A percentile compares a stretch with the other conserved stretches of the same genome.
phyloP scores from a whole-genome alignment of 2,329 filamentous ascomycete species.

The Apiospora rasikravindrae region DNA sequence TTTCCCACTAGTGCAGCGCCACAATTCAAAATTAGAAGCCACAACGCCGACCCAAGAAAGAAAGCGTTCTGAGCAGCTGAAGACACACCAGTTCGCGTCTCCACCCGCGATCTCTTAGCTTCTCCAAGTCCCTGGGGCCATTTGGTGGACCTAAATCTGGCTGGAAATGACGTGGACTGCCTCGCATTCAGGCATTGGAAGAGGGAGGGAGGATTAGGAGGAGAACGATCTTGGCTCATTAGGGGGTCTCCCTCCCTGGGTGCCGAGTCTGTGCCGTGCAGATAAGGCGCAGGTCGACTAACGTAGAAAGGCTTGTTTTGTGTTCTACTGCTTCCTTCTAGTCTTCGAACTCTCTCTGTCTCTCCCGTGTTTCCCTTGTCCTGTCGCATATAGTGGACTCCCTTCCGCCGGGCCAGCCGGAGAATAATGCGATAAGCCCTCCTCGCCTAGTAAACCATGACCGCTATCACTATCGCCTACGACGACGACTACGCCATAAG shows the following conservation, averaged over 20 bases:
- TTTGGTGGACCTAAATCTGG: conserved; percentile 3
- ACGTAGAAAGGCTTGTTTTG: conserved; percentile 11
- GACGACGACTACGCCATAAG: background rate
- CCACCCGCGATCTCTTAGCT: conserved; percentile 7
- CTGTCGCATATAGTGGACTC: background rate
- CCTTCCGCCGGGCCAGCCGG: background rate
- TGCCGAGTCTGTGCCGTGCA: conserved; percentile 10
- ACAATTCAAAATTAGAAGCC: background rate
- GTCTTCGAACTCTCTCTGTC: background rate
- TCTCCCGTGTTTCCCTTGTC: background rate
- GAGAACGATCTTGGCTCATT: conserved; percentile 3
- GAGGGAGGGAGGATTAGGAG: background rate
- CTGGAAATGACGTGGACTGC: conserved; percentile 12
- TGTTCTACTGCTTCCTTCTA: background rate
- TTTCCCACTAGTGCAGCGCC: background rate
- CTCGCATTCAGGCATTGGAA: background rate
- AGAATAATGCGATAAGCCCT: conserved; percentile 13
- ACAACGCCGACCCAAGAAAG: background rate
- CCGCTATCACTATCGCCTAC: background rate
- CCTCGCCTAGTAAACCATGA: background rate
- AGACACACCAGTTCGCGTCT: background rate
- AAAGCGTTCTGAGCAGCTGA: background rate
- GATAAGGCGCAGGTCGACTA: background rate
- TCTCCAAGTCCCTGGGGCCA: background rate
- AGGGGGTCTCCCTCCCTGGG: background rate